Percentiles rank a stretch among this genome's conserved stretches.
Conservation (phyloP, 345 rosid species). For the Salix caprea region DNA sequence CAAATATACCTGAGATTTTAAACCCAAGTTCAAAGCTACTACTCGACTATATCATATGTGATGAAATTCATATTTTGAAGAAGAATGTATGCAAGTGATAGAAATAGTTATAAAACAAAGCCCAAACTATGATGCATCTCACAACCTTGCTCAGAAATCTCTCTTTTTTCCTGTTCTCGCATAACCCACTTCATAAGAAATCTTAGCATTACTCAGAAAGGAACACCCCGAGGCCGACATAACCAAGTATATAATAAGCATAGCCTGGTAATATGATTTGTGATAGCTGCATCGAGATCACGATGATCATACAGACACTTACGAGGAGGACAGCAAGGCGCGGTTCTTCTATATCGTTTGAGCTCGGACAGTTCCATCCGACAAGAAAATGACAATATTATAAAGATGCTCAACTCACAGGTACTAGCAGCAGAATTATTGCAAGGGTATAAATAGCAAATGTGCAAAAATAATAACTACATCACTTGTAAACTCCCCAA, state of each 20-base stretch:
- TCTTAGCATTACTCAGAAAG: too few relatives aligned
- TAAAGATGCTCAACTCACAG: too few relatives aligned
- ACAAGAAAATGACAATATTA: neutral
- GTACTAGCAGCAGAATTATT: neutral
- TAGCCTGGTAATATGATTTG: too few relatives aligned
- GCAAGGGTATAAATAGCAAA: neutral
- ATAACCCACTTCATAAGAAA: neutral
- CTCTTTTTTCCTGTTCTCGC: neutral
- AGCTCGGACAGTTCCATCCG: too few relatives aligned
- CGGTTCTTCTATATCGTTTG: too few relatives aligned
- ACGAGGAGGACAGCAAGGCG: too few relatives aligned
- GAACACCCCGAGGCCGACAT: neutral
- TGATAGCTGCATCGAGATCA: too few relatives aligned
- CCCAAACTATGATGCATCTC: neutral
- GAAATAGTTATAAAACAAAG: neutral
- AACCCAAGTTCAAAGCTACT: too few relatives aligned
- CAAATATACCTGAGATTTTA: too few relatives aligned
- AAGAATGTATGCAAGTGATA: neutral
- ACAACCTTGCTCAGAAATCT: neutral
- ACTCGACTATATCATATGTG: too few relatives aligned
- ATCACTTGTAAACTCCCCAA: neutral
- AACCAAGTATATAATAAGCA: neutral
- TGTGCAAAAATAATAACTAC: neutral
- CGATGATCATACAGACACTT: too few relatives aligned
- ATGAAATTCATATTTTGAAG: neutral